phyloP scores from a whole-genome alignment of 2,329 filamentous ascomycete genomes.

The Claviceps lovelessii region DNA sequence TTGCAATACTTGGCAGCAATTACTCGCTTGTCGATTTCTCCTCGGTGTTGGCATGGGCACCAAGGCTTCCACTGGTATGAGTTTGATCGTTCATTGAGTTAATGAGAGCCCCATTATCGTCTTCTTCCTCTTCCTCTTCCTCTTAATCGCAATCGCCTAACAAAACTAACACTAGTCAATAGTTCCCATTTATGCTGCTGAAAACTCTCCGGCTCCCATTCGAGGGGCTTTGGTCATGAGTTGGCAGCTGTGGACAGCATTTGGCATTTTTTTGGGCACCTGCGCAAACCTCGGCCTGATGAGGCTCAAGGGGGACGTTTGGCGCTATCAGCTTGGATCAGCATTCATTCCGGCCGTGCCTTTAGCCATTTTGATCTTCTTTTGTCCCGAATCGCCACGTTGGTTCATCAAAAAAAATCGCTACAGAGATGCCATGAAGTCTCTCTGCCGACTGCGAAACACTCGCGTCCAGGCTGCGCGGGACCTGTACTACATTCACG shows the following conservation, averaged over 20 bases:
- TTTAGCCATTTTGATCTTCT: conserved; percentile 42
- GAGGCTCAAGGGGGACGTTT: conserved; percentile 26
- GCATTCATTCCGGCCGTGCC: conserved; percentile 48
- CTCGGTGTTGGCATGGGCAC: conserved; percentile 67
- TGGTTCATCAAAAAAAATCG: conserved; percentile 54
- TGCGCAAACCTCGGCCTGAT: conserved; percentile 40
- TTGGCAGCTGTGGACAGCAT: conserved; percentile 57
- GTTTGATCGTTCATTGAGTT: conserved; percentile 6
- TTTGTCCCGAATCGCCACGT: conserved; percentile 52
- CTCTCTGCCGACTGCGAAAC: conserved; percentile 37
- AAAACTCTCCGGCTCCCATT: conserved; percentile 54
- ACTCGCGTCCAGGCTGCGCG: conserved; percentile 42
- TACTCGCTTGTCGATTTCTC: conserved; percentile 56
- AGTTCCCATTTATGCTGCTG: conserved; percentile 63
- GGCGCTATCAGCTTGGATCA: conserved; percentile 50
- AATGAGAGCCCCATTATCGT: too few relatives aligned
- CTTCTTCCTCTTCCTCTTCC: not conserved
- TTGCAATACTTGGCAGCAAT: conserved; percentile 55
- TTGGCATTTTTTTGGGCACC: conserved; percentile 48
- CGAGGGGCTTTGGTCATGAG: conserved; percentile 69
- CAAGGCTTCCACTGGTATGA: conserved; percentile 47
- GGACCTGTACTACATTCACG: conserved; percentile 50
- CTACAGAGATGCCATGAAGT: conserved; percentile 44
- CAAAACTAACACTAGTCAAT: not conserved
- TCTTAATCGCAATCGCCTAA: not conserved